These are phyloP conservation scores for Monosporascus sp. DNA, from an alignment of 2,329 filamentous ascomycete species.

Conservation along the genomic window DNA sequence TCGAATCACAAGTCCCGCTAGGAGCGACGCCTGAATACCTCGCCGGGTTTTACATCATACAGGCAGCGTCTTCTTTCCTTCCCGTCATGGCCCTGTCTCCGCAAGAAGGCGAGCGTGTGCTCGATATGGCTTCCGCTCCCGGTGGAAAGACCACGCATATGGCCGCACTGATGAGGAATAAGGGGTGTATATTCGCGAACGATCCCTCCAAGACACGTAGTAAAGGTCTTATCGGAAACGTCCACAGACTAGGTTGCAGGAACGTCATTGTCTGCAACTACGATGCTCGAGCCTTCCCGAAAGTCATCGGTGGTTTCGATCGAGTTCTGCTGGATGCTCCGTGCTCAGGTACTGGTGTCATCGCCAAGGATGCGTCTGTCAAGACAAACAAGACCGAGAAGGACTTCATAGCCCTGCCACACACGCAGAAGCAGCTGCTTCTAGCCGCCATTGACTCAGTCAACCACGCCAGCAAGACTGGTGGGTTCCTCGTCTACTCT, in stretches of 20 bases:
- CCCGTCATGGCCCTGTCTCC: conserved; percentile 96
- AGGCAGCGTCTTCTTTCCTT: conserved; percentile 93
- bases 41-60: conserved; percentile 94
- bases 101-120: conserved; percentile 84
- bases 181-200: conserved; percentile 91
- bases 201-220: conserved; percentile 90
- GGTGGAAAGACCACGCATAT: conserved; percentile 96
- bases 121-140: conserved; percentile 92
- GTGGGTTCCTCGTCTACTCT: conserved; percentile 93
- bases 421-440: conserved; percentile 91
- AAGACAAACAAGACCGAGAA: conserved; percentile 98
- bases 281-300: conserved; percentile 89
- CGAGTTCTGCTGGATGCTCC: conserved; percentile 90
- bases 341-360: conserved; percentile 95
- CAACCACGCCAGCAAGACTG: conserved; percentile 85
- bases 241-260: conserved; percentile 87
- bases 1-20: conserved; percentile 79
- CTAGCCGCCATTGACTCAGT: conserved; percentile 92
- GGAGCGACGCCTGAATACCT: conserved; percentile 97
- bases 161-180: conserved; percentile 97
- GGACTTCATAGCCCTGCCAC: conserved; percentile 89
- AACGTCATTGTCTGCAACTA: conserved; percentile 96
- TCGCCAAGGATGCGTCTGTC: conserved; percentile 91
- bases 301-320: conserved; percentile 93
- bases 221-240: conserved; percentile 97